phyloP scores from a whole-genome alignment of 2,329 filamentous ascomycete species.

The Aspergillus puulaauensis region DNA sequence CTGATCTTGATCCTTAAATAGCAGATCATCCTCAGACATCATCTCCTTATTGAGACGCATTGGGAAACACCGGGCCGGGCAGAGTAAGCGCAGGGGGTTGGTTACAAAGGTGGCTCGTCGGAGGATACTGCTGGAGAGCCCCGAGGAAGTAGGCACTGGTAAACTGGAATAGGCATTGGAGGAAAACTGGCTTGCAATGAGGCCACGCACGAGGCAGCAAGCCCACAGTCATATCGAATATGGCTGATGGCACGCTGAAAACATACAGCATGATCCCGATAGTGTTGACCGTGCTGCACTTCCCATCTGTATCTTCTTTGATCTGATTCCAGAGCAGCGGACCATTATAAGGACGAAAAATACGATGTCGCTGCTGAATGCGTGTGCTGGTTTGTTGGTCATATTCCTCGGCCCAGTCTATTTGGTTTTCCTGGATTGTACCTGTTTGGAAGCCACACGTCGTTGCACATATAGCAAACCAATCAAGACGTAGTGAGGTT shows the following conservation, averaged over 20 bases:
- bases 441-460: too few relatives aligned
- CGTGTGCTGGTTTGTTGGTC: slow-evolving; percentile 26
- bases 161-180: too few relatives aligned
- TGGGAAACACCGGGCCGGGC: too few relatives aligned
- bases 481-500: too few relatives aligned
- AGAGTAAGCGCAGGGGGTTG: too few relatives aligned
- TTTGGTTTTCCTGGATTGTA: too few relatives aligned
- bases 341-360: slow-evolving; percentile 49
- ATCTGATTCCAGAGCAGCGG: slow-evolving; percentile 49
- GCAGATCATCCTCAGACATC: not conserved
- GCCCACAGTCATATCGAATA: slow-evolving; percentile 20
- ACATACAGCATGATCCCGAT: slow-evolving; percentile 18
- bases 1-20: slow-evolving; percentile 5
- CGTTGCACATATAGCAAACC: too few relatives aligned
- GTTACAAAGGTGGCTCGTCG: too few relatives aligned
- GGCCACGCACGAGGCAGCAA: slow-evolving; percentile 18
- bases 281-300: slow-evolving; percentile 12
- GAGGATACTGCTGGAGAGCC: too few relatives aligned
- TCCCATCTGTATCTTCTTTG: not conserved
- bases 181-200: not conserved
- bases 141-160: too few relatives aligned
- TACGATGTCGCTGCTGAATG: slow-evolving; percentile 41
- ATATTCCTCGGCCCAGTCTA: too few relatives aligned
- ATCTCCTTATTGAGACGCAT: not conserved
- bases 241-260: slow-evolving; percentile 17